Base-by-base conservation (phyloP, 2,329 filamentous ascomycete species). In the Curvularia hawaiiensis region DNA sequence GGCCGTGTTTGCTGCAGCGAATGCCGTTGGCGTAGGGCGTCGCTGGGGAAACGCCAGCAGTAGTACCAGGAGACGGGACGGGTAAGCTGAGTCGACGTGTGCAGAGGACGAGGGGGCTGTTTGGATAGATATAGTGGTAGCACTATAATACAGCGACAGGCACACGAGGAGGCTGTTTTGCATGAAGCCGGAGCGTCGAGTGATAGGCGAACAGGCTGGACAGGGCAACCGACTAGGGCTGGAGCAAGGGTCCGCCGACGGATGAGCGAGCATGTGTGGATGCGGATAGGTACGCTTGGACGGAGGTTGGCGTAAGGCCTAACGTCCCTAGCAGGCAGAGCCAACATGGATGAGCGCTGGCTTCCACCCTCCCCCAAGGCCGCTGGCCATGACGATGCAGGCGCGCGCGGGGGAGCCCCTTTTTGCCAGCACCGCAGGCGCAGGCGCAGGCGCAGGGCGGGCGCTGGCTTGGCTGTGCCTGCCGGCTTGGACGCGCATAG, bases 131-230 rank as follows among this genome's bases (percentile, higher is more conserved):
- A n/a, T n/a, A 28, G n/a, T 38, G 30, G 30, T 31, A 4, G 30
- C 10, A 12, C 30, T 31, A 31, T 31, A 12, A 24, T 24, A 24
- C 22, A 31, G 30, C 3, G 14, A 30, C 43, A 45, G 26, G 43
- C 43, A 45, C 43, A 28, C 22, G 22, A 39, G 39, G 41, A 39
- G 47, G 48, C 50, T 52, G 35, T 24, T 47, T 7, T 44, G 56
- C 20, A 56, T 55, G 54, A 52, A 59, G 61, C 48, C 59, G 55
- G 59, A 55, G 52, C 43, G 52, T 56, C 52, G 54, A 52, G 47
- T 48, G 52, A 46, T 60, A 58, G 28, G 56, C 56, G 59, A 58
- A 51, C 49, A n/a, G 11, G 48, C n/a, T 18, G 18, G 22, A 12
- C 18, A 24, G 30, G 30, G 26, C 11, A 18, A 8, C 5, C 10